Evolutionary conservation across 1,139 yeast genomes (phyloP), one percentile per base, ranked within the genome.

Genomic region (Candida pseudocylindracea): DNA sequence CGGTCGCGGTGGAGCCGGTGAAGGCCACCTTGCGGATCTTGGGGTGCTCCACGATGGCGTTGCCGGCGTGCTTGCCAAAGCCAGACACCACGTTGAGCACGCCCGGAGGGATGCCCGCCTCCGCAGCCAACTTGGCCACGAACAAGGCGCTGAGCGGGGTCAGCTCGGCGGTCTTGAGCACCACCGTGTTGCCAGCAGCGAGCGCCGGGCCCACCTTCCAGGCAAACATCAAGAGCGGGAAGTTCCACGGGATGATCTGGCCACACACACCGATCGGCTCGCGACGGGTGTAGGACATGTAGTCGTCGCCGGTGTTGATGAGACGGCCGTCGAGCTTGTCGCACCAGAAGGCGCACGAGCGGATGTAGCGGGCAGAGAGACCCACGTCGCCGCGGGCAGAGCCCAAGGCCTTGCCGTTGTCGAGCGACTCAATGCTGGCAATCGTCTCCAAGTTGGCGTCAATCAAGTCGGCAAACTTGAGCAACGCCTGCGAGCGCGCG

Each of bases 171-270:
- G 85, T 62, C 60, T 78, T 78, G 53, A 79, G 55, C 36, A 79
- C 80, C 43, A 75, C 63, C 37, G 85, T 68, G 62, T 76, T 76
- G 56, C 91, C 91, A 37, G 81, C 60, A 37, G 81, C 80, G 43
- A 79, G 55, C 36, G 85, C 88, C 34, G 93, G 92, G 37, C 78
- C 88, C 39, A 79, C 58, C 57, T 78, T 78, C 93, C 92, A 78
- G 12, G 83, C 55, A 58, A 75, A 70, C 81, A 79, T 74, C 50
- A 76, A 59, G 41, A 79, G 55, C 41, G 92, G 92, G 70, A 76
- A 79, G 54, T 78, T 78, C 92, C 92, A 78, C 43, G 92, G 91
- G 43, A 78, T 73, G 42, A 75, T 72, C 51, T 72, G 79, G 37
- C 85, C 88, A 54, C 80, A 72, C 32, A 75, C 85, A 46, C 85